Conservation (phyloP, 2,329 filamentous ascomycete genomes). For the Annulohypoxylon truncatum region DNA sequence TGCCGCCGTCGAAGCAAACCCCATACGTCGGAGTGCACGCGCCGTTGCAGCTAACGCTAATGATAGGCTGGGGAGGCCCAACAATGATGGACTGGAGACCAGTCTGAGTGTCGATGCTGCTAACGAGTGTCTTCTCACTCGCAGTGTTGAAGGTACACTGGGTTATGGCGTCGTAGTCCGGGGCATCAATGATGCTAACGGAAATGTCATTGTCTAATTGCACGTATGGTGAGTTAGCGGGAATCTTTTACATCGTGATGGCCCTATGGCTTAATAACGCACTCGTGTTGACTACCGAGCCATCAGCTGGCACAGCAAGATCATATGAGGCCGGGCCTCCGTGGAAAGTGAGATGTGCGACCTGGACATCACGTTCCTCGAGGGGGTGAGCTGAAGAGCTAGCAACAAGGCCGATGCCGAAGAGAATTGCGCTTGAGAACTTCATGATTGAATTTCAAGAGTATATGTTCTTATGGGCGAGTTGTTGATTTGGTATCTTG, state of each 20-base stretch:
- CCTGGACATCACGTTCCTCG: slow-evolving; percentile 49
- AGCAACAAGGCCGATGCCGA: slow-evolving; percentile 38
- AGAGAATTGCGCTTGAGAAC: slow-evolving; percentile 27
- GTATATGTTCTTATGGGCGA: neutral
- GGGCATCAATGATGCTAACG: slow-evolving; percentile 56
- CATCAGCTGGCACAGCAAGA: slow-evolving; percentile 57
- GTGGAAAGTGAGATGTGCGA: slow-evolving; percentile 59
- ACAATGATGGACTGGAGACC: slow-evolving; percentile 57
- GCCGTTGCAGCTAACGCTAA: slow-evolving; percentile 57
- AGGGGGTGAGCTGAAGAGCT: slow-evolving; percentile 36
- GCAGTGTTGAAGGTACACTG: slow-evolving; percentile 59
- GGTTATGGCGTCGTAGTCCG: slow-evolving; percentile 56
- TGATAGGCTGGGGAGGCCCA: slow-evolving; percentile 58
- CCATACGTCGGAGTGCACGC: slow-evolving; percentile 56
- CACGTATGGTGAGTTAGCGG: neutral
- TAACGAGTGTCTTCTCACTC: slow-evolving; percentile 49
- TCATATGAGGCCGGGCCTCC: slow-evolving; percentile 56
- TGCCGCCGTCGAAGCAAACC: slow-evolving; percentile 53
- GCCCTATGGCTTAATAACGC: slow-evolving; percentile 16
- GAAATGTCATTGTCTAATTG: slow-evolving; percentile 54
- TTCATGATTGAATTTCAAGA: slow-evolving; percentile 29
- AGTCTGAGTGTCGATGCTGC: slow-evolving; percentile 43
- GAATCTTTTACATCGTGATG: neutral
- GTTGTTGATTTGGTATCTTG: neutral
- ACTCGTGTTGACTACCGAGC: slow-evolving; percentile 54